Conservation (phyloP, 139 green algal genomes). For the Chlorella vulgaris region DNA sequence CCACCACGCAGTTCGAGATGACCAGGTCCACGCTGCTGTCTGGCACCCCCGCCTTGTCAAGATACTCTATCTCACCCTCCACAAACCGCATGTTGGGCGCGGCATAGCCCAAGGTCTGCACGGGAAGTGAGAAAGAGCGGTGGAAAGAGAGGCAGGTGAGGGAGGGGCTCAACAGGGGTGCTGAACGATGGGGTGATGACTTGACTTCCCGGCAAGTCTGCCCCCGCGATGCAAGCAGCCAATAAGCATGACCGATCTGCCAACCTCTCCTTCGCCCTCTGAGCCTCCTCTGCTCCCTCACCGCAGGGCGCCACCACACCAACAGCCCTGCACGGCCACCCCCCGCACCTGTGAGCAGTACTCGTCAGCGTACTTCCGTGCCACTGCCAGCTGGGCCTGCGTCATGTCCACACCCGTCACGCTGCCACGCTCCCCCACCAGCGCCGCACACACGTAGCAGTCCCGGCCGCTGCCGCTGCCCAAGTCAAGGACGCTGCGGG, state of each 20-base stretch:
- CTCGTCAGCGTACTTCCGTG: constrained; percentile 66
- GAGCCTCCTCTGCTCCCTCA: neutral
- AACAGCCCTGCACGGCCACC: neutral
- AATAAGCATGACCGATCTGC: too few species aligned
- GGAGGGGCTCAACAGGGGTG: too few species aligned
- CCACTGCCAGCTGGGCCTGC: constrained; percentile 85
- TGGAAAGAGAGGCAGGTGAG: too few species aligned
- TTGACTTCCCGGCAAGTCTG: too few species aligned
- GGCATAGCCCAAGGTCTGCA: constrained; percentile 72
- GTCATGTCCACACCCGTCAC: constrained; percentile 98
- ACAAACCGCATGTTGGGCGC: constrained; percentile 90
- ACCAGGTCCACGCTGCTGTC: constrained; percentile 86
- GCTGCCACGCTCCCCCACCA: constrained; percentile 84
- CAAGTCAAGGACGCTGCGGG: constrained; percentile 73
- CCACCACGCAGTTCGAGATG: constrained; percentile 96
- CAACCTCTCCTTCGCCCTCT: too few species aligned
- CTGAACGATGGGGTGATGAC: too few species aligned
- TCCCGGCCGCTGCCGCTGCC: constrained; percentile 89
- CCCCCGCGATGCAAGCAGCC: too few species aligned
- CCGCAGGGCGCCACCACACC: neutral
- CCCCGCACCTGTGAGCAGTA: constrained; percentile 64
- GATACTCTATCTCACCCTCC: constrained; percentile 89
- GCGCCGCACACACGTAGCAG: constrained; percentile 88
- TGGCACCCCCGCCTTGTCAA: constrained; percentile 75
- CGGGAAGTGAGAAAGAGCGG: neutral